Base-by-base conservation (phyloP, 2,329 filamentous ascomycete species). In the Fusarium acutatum region DNA sequence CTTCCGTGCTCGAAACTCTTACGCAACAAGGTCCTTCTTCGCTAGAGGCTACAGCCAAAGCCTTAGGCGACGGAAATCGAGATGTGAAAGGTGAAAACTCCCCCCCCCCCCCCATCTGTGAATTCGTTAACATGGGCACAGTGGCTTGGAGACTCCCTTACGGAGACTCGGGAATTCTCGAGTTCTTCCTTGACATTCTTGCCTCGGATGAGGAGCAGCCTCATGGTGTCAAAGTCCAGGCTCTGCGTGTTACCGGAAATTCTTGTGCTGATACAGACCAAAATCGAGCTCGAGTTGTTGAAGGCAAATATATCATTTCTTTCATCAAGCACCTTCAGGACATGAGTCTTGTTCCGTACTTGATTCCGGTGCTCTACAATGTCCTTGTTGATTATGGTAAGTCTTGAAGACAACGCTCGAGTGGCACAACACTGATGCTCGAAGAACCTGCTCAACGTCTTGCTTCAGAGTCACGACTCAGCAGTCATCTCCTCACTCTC, bases 231-330 rank as follows among this genome's bases (percentile, higher is more conserved):
- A 84, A 84, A 49, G 82, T 88, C 13, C 89, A 91, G 62, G 80
- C 86, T 13, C 81, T 92, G 22, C 87, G 90, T 30, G 79, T 91
- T 26, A 83, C 90, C 22, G 90, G 90, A 20, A 92, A 92, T 77
- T 88, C 88, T 15, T 91, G 88, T 70, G 90, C 90, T 26, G 90
- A 92, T 72, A 88, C 87, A 72, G 89, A 92, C 76, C 86, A 88
- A 67, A 92, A 92, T 74, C 84, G 90, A 64, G 87, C 84, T 12
- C 84, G 86, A 1, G 84, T 91, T 5, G 84, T 91, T 8, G 81
- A 85, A 1, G 84, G 85, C 20, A 84, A 84, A 52, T 83, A 84
- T 30, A 76, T 92, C 18, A 75, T 81, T 7, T 80, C 82, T 37
- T 82, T 92, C 62, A 85, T 89, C 37, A 73, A 80, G 6, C 83